These are phyloP conservation scores for Tetrahymena thermophila DNA, from an alignment of 73 alveolate genomes.

Conservation along the genomic window DNA sequence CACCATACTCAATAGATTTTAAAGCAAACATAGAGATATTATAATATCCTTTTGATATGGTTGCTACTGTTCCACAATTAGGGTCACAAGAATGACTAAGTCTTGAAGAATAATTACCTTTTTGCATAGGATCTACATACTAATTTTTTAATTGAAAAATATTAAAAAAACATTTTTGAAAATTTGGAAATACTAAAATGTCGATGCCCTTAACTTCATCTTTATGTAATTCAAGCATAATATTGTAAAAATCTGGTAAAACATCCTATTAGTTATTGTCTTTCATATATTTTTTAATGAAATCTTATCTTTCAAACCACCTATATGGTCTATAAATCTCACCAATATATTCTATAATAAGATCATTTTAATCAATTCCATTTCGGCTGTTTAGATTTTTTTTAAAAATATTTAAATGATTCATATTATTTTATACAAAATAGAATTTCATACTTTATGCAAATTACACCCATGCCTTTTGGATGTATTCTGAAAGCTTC, in stretches of 20 bases:
- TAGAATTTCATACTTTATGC: slow-evolving; percentile 45
- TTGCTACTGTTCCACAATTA: slow-evolving; percentile 92
- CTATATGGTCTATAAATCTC: slow-evolving; percentile 93
- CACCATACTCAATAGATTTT: slow-evolving; percentile 86
- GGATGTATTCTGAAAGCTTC: slow-evolving; percentile 79
- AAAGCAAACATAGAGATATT: slow-evolving; percentile 96
- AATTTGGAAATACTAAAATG: not conserved
- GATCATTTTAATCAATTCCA: slow-evolving; percentile 85
- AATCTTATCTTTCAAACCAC: slow-evolving; percentile 97
- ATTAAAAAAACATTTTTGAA: not conserved
- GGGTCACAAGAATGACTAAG: slow-evolving; percentile 95
- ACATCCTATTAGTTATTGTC: slow-evolving; percentile 69
- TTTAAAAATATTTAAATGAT: not conserved
- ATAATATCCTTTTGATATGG: slow-evolving; percentile 81
- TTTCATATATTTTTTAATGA: slow-evolving; percentile 80
- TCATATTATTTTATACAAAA: too few relatives aligned
- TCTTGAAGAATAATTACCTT: slow-evolving; percentile 89
- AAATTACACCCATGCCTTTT: slow-evolving; percentile 95
- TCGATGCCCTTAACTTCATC: slow-evolving; percentile 95
- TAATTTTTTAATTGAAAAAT: not conserved
- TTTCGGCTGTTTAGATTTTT: not conserved
- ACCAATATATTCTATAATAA: slow-evolving; percentile 93
- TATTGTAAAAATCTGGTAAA: slow-evolving; percentile 95
- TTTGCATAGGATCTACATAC: slow-evolving; percentile 89
- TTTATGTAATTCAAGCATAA: slow-evolving; percentile 88